Percentiles rank a stretch among this genome's conserved stretches.
Conservation (phyloP, 306 rosid species). For the Purshia tridentata region DNA sequence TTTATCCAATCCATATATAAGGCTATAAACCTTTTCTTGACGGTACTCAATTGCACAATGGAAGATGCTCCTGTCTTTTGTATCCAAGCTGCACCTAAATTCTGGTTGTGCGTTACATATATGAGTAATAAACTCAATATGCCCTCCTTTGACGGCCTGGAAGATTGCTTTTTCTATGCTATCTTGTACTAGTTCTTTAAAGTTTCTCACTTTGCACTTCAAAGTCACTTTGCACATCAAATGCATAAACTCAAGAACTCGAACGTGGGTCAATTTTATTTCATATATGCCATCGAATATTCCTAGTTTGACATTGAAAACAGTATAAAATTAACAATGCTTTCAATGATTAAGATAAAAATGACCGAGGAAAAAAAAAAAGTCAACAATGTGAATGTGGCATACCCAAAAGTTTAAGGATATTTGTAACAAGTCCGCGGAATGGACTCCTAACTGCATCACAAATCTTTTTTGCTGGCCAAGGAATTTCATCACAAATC, state of each 20-base stretch:
- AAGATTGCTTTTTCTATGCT: background rate
- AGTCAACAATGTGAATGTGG: too few species aligned
- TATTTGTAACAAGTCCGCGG: too few species aligned
- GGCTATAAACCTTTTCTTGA: constrained; percentile 10
- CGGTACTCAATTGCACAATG: background rate
- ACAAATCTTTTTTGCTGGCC: too few species aligned
- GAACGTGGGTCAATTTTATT: background rate
- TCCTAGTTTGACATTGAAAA: too few species aligned
- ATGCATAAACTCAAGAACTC: background rate
- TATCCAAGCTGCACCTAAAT: too few species aligned
- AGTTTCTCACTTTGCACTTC: too few species aligned
- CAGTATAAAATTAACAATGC: too few species aligned
- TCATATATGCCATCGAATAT: background rate
- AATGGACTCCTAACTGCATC: too few species aligned
- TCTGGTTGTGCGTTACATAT: background rate
- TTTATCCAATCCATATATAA: background rate
- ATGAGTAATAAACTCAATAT: background rate
- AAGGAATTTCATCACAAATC: too few species aligned
- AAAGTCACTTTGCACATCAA: background rate
- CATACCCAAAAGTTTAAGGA: too few species aligned
- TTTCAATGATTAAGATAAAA: too few species aligned
- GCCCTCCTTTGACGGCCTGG: background rate
- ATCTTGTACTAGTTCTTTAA: background rate
- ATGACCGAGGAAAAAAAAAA: too few species aligned
- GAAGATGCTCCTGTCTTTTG: background rate